Base-by-base conservation (phyloP, 1,139 yeast species). In the Suhomyces choctaworum region DNA sequence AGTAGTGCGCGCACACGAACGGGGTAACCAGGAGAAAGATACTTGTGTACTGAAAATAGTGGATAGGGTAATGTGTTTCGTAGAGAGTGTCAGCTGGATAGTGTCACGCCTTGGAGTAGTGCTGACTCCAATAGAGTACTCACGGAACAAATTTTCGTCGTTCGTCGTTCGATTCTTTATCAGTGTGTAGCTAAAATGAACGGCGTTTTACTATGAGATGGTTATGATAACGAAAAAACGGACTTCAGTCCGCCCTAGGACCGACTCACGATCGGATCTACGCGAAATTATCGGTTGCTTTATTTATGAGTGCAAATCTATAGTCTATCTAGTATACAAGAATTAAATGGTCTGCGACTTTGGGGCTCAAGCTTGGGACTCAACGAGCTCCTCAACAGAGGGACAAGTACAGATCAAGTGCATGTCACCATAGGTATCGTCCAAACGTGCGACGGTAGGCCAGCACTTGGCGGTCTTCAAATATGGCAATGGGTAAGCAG, bases 391-490 rank as follows among this genome's bases (percentile, higher is more conserved):
- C 54, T 82, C 90, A 24, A 84, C 92, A 8, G 82, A 71, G 27
- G 92, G 92, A 66, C 98, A 92, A 21, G 96, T 89, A 67, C 98
- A 92, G 66, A 90, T 73, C 64, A 92, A 73, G 66, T 92, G 83
- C 75, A 84, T 70, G 60, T 92, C 98, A 47, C 98, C 98, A 54
- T 82, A 90, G 8, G 95, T 82, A 57, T 92, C 98, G 59, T 92
- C 95, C 44, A 92, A 74, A 61, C 97, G 79, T 11, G 96, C 77
- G 29, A 89, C 96, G 1, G 90, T 72, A 27, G 98, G 97, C 98
- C 98, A 92, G 62, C 90, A 86, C 64, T 92, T 92, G 59, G 82
- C 73, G 24, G 70, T 66, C 57, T 76, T 79, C 57, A 92, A 75
- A 58, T 74, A 80, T 14, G 83, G 78, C 45, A 88, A 70, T 39